Conservation (phyloP, 768 basidiomycete genomes). For the Tricholoma sp. region DNA sequence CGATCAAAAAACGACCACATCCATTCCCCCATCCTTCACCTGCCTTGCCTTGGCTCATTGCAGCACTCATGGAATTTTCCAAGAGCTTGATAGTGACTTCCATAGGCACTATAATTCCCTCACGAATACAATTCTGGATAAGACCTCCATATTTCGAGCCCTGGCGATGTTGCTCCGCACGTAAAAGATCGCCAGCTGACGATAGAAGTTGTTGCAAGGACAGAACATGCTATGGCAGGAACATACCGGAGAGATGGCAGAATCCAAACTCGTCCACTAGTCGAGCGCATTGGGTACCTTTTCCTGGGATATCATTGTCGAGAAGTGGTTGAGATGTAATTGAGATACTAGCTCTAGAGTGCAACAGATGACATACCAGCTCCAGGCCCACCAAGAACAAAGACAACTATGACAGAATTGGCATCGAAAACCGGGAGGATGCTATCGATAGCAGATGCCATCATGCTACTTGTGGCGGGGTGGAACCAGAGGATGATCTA, state of each 20-base stretch:
- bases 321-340: neutral
- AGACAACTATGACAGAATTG: slow-evolving; percentile 79
- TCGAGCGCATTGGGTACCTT: slow-evolving; percentile 89
- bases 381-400: slow-evolving; percentile 95
- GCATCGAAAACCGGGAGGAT: slow-evolving; percentile 58
- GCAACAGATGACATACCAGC: slow-evolving; percentile 51
- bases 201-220: slow-evolving; percentile 5
- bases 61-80: slow-evolving; percentile 82
- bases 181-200: slow-evolving; percentile 93
- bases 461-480: slow-evolving; percentile 41
- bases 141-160: slow-evolving; percentile 79
- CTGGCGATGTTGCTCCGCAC: slow-evolving; percentile 86
- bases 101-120: slow-evolving; percentile 94
- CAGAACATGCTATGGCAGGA: neutral
- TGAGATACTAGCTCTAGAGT: neutral
- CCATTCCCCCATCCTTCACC: slow-evolving; percentile 65
- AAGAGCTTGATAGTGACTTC: slow-evolving; percentile 95
- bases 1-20: slow-evolving; percentile 85
- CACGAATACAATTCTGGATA: slow-evolving; percentile 84
- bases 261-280: slow-evolving; percentile 86
- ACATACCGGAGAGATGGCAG: slow-evolving; percentile 86
- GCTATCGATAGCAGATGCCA: slow-evolving; percentile 39
- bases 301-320: slow-evolving; percentile 46
- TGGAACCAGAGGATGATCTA: slow-evolving; percentile 63
- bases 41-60: slow-evolving; percentile 37